Evolutionary conservation across 2,329 filamentous ascomycete genomes (phyloP), one percentile per base, ranked within the genome.

Genomic region (Claviceps capensis): DNA sequence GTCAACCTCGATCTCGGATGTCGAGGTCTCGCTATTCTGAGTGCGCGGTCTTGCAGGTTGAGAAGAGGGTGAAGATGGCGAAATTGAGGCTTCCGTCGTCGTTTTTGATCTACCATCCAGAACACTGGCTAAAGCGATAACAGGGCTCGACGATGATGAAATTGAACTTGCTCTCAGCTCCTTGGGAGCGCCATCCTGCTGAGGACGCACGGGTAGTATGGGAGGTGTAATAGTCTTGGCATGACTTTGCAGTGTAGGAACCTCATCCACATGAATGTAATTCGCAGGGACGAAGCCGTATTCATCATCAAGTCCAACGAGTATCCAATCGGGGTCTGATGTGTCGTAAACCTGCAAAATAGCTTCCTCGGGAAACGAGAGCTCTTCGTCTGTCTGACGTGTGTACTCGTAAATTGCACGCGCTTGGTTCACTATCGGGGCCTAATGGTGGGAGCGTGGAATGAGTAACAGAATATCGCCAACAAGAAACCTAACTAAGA

Each of bases 371-470:
- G 87, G 79, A 65, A 98, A 97, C 23, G 91, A 97, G 9, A 98
- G 76, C 69, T 98, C 93, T 69, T 98, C 93, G 64, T 98, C 93
- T 23, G 93, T 98, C 71, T 98, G 93, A 61, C 91, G 82, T 49
- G 87, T 87, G 67, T 98, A 98, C 67, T 98, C 93, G 73, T 91
- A 98, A n/a, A 97, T 79, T n/a, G 93, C 88, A 67, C 85, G 89
- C 48, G 91, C 93, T 59, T 83, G 77, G 55, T 80, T 73, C 55
- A 79, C 68, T 23, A 86, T 79, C 61, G 77, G 72, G 53, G 83
- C 83, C 82, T 88, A 59, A 51, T 5, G 16, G 14, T 26, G 26
- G 40, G 42, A 19, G 9, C 43, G 37, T 22, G 49, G 2, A 38
- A 51, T 48, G n/a, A 47, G 49, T 13, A 37, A 7, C 8, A 46